phyloP scores from a whole-genome alignment of 139 green algal genomes.

The Gonium pectorale region DNA sequence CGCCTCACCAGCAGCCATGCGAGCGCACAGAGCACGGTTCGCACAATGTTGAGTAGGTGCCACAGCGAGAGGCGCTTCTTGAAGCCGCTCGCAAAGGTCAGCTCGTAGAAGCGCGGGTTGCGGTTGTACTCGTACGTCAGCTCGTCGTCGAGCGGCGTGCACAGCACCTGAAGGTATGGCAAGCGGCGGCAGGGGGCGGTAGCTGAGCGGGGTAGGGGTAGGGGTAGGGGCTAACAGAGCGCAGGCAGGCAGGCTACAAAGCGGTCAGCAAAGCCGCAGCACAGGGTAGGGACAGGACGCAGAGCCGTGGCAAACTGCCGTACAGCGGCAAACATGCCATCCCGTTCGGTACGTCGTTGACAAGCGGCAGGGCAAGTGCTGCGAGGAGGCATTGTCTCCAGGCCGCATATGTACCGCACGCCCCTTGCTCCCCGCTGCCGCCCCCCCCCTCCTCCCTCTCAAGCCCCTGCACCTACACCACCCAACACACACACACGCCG shows the following conservation, averaged over 20 bases:
- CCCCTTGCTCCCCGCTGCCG: neutral
- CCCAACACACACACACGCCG: no score
- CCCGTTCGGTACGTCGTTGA: no score
- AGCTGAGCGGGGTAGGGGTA: neutral
- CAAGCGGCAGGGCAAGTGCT: no score
- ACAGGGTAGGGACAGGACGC: no score
- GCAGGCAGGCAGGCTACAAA: no score
- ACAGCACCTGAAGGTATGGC: constrained; percentile 17
- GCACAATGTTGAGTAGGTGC: constrained; percentile 51
- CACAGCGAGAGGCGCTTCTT: constrained; percentile 27
- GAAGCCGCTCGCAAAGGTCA: constrained; percentile 41
- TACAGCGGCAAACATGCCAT: no score
- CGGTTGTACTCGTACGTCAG: constrained; percentile 52
- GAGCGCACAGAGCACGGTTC: constrained; percentile 29
- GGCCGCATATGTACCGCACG: no score
- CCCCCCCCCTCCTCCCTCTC: neutral
- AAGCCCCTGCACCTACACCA: no score
- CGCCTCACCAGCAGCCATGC: constrained; percentile 51
- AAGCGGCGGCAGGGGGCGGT: neutral
- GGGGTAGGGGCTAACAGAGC: neutral
- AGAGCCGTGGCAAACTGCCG: no score
- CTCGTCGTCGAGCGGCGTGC: constrained; percentile 51
- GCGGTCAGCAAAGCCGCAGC: no score
- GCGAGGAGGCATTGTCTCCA: no score
- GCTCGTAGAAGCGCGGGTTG: constrained; percentile 46